phyloP scores from a whole-genome alignment of 2,329 filamentous ascomycete species.

The Drechslerella dactyloides region DNA sequence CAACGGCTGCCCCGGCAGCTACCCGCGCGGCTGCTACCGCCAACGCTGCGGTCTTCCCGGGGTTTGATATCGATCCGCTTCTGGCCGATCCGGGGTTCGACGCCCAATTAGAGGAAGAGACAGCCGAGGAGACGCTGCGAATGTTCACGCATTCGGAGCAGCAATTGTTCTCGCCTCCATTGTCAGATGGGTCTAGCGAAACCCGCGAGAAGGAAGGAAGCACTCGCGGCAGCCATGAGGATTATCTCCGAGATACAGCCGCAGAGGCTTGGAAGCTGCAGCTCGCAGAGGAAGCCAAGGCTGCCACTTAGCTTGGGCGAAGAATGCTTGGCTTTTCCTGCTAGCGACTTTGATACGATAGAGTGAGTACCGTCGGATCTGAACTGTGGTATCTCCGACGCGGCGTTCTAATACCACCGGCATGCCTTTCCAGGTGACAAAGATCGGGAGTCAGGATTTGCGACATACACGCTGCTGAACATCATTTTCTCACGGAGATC shows the following conservation, averaged over 20 bases:
- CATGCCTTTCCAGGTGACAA: no score
- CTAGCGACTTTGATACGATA: not conserved
- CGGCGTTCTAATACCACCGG: no score
- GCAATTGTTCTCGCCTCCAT: conserved; percentile 42
- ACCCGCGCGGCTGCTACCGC: conserved; percentile 4
- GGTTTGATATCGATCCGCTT: conserved; percentile 42
- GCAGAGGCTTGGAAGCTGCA: conserved; percentile 49
- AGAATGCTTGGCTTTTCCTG: not conserved
- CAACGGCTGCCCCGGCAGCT: conserved; percentile 7
- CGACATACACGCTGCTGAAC: no score
- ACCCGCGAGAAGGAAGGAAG: conserved; percentile 26
- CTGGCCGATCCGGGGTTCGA: conserved; percentile 40
- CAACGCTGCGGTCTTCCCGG: conserved; percentile 30
- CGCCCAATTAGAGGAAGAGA: conserved; percentile 41
- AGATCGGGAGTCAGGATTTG: not conserved
- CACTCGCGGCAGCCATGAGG: conserved; percentile 20
- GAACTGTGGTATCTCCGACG: no score
- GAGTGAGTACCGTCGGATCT: no score
- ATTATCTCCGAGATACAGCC: conserved; percentile 41
- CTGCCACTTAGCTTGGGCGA: conserved; percentile 12
- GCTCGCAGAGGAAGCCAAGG: conserved; percentile 37
- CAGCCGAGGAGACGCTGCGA: conserved; percentile 39
- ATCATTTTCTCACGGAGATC: no score
- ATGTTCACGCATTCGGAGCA: conserved; percentile 48
- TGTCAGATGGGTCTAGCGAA: conserved; percentile 36